A percentile compares a stretch with the other conserved stretches of the same genome.
Evolutionary conservation across 768 basidiomycete species (phyloP).

Genomic region (Leccinum disarticulatum): DNA sequence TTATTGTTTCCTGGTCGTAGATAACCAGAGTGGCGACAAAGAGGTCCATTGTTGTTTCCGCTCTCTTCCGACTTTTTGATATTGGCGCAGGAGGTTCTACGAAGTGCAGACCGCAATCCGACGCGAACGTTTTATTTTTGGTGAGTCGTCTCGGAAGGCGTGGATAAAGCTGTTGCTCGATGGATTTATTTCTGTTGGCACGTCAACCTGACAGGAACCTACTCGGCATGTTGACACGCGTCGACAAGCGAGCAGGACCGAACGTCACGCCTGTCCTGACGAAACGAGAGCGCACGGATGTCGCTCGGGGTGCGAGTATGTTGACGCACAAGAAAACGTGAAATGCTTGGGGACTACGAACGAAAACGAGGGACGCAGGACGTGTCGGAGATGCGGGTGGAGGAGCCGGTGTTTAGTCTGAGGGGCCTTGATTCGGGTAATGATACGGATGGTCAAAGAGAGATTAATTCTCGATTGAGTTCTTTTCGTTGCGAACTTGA

Average conservation of each 20-base stretch:
- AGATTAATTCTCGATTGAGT: too few relatives aligned
- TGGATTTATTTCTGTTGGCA: slow-evolving; percentile 53
- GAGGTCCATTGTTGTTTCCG: slow-evolving; percentile 80
- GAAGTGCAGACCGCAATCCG: slow-evolving; percentile 86
- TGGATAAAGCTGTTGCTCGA: background rate
- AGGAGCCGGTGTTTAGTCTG: slow-evolving; percentile 86
- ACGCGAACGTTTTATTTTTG: slow-evolving; percentile 90
- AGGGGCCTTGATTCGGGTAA: slow-evolving; percentile 67
- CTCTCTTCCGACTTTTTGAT: slow-evolving; percentile 82
- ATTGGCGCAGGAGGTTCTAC: slow-evolving; percentile 91
- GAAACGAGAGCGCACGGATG: slow-evolving; percentile 80
- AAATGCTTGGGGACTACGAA: too few relatives aligned
- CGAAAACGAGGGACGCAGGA: too few relatives aligned
- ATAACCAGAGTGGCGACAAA: slow-evolving; percentile 72
- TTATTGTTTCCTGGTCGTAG: too few relatives aligned
- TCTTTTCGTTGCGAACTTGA: too few relatives aligned
- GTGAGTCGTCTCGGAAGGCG: slow-evolving; percentile 39
- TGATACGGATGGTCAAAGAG: slow-evolving; percentile 34
- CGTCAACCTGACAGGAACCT: slow-evolving; percentile 83
- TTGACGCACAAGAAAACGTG: slow-evolving; percentile 28
- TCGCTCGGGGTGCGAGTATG: slow-evolving; percentile 70
- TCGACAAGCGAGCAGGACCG: slow-evolving; percentile 71
- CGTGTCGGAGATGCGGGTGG: slow-evolving; percentile 75
- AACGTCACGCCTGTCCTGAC: slow-evolving; percentile 71
- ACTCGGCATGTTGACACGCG: slow-evolving; percentile 71